Evolutionary conservation across 176 grass and related monocot genomes (phyloP), one percentile per base, ranked within the genome.

Genomic region (Paspalum vaginatum): DNA sequence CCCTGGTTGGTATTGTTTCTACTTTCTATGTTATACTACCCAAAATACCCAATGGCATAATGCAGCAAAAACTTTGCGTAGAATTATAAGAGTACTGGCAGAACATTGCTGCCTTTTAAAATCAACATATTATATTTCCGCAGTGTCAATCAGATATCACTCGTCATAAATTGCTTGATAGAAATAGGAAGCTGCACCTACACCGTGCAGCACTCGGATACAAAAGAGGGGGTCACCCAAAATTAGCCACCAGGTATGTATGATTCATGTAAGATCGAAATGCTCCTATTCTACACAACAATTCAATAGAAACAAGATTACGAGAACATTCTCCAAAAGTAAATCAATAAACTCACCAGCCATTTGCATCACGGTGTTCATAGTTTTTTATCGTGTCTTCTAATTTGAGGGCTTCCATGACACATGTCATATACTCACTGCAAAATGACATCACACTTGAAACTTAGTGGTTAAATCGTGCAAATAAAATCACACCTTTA

Each of bases 311-410:
- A 43, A 52, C 21, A 14, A 44, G 77, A 59, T 13, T 61, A 39
- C 32, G 84, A 39, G 46, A 41, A 41, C 59, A 77, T 46, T 39
- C 6, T 32, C 10, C 24, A 75, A 50, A 37, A 27, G 73, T 45
- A 75, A 47, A 73, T 53, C 49, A 79, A 84, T 70, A 48, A 75
- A 90, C 96, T 84, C 82, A 99, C 96, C 96, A 99, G 90, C 96
- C 90, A 91, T 89, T 95, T 78, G 93, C 75, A 81, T 99, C 90
- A 67, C 93, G 88, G 55, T 17, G 79, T 66, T 95, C 96, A 84
- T 93, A 89, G 82, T 99, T 99, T 85, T 99, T 99, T 75, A 99
- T 91, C 5, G 91, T 95, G 79, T 99, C 96, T 84, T 99, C 96
- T 79, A 99, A 87, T 71, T 99, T 74, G 40, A 99, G 93, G 45